Evolutionary conservation across 208 protist genomes (phyloP).

Genomic region (Trypanosoma scelopori): DNA sequence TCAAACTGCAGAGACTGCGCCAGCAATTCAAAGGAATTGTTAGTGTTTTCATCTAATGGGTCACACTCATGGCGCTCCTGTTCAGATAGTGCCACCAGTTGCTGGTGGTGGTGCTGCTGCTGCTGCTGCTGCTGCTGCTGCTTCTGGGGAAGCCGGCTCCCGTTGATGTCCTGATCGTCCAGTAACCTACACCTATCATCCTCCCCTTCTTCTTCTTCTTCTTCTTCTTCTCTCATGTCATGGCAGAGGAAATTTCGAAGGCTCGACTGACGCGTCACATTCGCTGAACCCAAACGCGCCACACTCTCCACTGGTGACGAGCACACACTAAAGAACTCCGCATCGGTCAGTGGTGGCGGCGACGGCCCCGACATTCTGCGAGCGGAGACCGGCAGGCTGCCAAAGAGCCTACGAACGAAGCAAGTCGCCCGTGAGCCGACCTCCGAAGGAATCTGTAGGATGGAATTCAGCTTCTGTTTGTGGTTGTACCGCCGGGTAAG

Average conservation of each 20-base stretch:
- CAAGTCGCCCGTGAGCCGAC: not conserved
- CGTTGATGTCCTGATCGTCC: no score
- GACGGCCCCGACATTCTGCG: not conserved
- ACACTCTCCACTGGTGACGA: not conserved
- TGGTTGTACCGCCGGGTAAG: constrained; percentile 2
- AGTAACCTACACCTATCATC: no score
- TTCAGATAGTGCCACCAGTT: constrained; percentile 5
- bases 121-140: not conserved
- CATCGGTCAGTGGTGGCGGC: not conserved
- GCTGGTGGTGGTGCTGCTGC: not conserved
- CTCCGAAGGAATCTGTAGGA: not conserved
- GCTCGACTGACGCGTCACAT: not conserved
- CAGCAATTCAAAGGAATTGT: constrained; percentile 23
- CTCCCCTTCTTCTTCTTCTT: no score
- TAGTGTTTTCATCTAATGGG: constrained; percentile 23
- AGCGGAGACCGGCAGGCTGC: not conserved
- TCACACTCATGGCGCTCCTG: constrained; percentile 14
- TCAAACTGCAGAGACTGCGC: constrained; percentile 12
- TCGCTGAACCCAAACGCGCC: not conserved
- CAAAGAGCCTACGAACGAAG: not conserved
- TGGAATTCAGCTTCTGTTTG: not conserved
- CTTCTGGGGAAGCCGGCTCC: no score
- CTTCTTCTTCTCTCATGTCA: not conserved
- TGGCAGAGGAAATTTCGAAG: not conserved
- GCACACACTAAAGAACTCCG: constrained; percentile 1